Percentiles rank a stretch among this genome's conserved stretches.
Evolutionary conservation across 352 stramenopile genomes (phyloP).

Genomic region (Globisporangium echinulatum): DNA sequence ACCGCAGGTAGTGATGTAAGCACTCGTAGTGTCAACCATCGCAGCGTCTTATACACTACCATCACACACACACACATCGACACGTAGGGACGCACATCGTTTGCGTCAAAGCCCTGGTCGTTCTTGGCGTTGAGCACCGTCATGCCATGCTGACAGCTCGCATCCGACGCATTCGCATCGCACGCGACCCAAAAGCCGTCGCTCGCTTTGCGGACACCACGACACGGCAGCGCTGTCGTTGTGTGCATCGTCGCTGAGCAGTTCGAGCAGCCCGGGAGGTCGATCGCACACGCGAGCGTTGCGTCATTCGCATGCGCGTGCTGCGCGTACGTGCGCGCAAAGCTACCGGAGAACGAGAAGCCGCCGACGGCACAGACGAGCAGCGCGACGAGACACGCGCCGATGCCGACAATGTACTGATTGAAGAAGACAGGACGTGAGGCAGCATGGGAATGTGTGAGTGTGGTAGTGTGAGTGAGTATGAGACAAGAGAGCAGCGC

Average conservation of each 20-base stretch:
- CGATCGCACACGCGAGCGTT: slow-evolving; percentile 60
- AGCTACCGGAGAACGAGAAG: slow-evolving; percentile 59
- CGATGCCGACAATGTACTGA: slow-evolving; percentile 74
- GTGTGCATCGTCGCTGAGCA: slow-evolving; percentile 31
- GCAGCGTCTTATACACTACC: neutral
- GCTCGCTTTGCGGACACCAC: slow-evolving; percentile 29
- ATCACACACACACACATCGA: neutral
- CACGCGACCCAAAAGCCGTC: slow-evolving; percentile 45
- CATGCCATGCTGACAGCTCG: slow-evolving; percentile 37
- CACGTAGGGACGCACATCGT: slow-evolving; percentile 38
- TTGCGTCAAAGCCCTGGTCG: slow-evolving; percentile 53
- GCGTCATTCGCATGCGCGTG: slow-evolving; percentile 23
- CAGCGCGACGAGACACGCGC: slow-evolving; percentile 47
- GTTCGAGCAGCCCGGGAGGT: slow-evolving; percentile 66
- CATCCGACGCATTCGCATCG: slow-evolving; percentile 9
- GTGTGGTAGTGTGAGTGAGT: neutral
- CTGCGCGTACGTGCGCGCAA: slow-evolving; percentile 46
- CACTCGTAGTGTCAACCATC: neutral
- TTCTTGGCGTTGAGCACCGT: slow-evolving; percentile 42
- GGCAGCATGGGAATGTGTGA: neutral
- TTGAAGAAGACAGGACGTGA: neutral
- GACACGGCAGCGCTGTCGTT: slow-evolving; percentile 23
- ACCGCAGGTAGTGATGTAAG: too few species aligned
- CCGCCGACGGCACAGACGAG: slow-evolving; percentile 51
- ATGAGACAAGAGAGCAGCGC: neutral